Conservation (phyloP, 371 early-diverging fungal species). For the Mycotypha africana region DNA sequence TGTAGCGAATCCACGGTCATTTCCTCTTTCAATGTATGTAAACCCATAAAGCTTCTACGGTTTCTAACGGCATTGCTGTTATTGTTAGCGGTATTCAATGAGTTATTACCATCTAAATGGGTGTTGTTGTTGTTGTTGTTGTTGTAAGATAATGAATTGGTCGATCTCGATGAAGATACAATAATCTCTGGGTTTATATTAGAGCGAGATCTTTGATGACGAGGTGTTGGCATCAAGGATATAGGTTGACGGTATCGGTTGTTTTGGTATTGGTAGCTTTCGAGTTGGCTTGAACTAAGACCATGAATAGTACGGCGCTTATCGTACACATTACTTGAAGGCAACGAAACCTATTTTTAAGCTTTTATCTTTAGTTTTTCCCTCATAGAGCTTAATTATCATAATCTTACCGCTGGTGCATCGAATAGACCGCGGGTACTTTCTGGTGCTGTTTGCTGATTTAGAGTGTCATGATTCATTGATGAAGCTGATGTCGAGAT, state of each 20-base stretch:
- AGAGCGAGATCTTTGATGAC: conserved; percentile 36
- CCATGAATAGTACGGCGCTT: conserved; percentile 32
- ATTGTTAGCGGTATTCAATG: not conserved
- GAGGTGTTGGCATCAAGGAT: conserved; percentile 14
- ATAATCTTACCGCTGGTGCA: conserved; percentile 19
- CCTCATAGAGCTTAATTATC: not conserved
- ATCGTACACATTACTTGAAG: conserved; percentile 4
- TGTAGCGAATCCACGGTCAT: conserved; percentile 42
- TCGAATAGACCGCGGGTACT: conserved; percentile 50
- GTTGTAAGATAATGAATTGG: conserved; percentile 1
- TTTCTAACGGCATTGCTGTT: conserved; percentile 7
- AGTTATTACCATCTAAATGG: conserved; percentile 9
- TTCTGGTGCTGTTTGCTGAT: conserved; percentile 52
- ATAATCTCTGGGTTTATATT: conserved; percentile 33
- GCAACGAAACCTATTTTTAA: not conserved
- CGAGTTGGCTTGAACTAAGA: not conserved
- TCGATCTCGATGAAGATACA: conserved; percentile 16
- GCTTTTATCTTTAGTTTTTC: not conserved
- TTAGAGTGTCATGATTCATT: conserved; percentile 37
- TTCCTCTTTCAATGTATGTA: conserved; percentile 22
- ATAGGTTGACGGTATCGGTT: conserved; percentile 19
- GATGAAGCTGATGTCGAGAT: conserved; percentile 3
- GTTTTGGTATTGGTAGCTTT: conserved; percentile 4
- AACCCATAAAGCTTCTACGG: conserved; percentile 11
- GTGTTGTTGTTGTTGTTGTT: not conserved